A percentile compares a stretch with the other conserved stretches of the same genome.
Conservation (phyloP, 208 protist species). For the Trypanosoma mega region DNA sequence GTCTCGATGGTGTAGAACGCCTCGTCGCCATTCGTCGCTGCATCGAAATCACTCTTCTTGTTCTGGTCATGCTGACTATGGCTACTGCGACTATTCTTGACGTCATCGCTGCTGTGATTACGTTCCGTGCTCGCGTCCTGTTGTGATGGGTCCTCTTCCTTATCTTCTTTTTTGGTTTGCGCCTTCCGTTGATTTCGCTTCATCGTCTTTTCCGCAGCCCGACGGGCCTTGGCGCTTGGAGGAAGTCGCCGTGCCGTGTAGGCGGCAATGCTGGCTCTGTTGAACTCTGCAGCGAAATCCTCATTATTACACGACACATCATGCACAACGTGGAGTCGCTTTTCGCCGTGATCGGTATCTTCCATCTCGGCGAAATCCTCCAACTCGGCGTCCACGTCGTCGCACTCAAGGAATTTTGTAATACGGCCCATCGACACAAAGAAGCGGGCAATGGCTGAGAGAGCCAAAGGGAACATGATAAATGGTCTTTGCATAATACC, state of each 20-base stretch:
- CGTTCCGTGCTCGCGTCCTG: slow-evolving; percentile 4
- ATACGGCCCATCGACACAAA: slow-evolving; percentile 74
- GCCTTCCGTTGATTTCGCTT: not conserved
- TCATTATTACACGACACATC: not conserved
- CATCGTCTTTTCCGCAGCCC: not conserved
- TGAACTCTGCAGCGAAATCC: slow-evolving; percentile 14
- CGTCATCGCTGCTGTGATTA: slow-evolving; percentile 3
- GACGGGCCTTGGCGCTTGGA: slow-evolving; percentile 6
- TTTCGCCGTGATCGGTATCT: too few species aligned
- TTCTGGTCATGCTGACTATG: not conserved
- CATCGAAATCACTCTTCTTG: not conserved
- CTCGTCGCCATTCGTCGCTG: not conserved
- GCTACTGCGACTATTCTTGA: not conserved
- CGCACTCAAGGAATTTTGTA: slow-evolving; percentile 60
- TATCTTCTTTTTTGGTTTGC: not conserved
- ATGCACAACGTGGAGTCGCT: too few species aligned
- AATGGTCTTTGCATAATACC: slow-evolving; percentile 74
- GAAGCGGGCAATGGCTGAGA: slow-evolving; percentile 66
- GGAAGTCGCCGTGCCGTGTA: slow-evolving; percentile 16
- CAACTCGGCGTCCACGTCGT: slow-evolving; percentile 26
- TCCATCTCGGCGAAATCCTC: not conserved
- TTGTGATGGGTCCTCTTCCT: slow-evolving; percentile 9
- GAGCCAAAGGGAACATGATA: slow-evolving; percentile 67
- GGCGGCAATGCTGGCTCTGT: slow-evolving; percentile 9
- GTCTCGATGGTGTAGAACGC: slow-evolving; percentile 36